phyloP scores from a whole-genome alignment of 768 basidiomycete genomes.

The Boletus rubescentipes region DNA sequence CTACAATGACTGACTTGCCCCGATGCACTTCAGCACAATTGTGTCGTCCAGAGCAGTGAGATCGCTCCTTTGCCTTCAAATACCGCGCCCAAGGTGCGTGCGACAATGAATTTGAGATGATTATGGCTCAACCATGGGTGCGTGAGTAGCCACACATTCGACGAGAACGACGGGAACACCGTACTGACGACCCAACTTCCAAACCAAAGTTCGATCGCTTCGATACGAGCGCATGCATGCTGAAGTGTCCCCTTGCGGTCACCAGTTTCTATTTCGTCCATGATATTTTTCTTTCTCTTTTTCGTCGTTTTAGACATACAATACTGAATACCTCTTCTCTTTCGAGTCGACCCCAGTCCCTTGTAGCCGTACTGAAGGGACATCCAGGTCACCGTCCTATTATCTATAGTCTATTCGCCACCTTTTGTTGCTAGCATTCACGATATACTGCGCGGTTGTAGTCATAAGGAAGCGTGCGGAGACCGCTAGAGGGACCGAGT shows the following conservation, averaged over 20 bases:
- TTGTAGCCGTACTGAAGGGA: no score
- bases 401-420: no score
- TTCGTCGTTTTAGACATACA: no score
- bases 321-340: neutral
- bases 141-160: neutral
- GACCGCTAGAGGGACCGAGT: no score
- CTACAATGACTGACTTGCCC: neutral
- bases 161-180: neutral
- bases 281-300: neutral
- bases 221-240: neutral
- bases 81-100: neutral
- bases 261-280: neutral
- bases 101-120: no score
- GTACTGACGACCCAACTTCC: conserved; percentile 8
- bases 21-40: conserved; percentile 10
- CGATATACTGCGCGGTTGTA: no score
- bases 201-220: neutral
- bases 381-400: no score
- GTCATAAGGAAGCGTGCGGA: no score
- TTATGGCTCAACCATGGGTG: neutral
- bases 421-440: no score
- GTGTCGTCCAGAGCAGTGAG: conserved; percentile 15
- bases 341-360: no score
- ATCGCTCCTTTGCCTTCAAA: conserved; percentile 9
- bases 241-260: neutral